phyloP scores from a whole-genome alignment of 495 filamentous ascomycete species.

The Penicillium canescens region DNA sequence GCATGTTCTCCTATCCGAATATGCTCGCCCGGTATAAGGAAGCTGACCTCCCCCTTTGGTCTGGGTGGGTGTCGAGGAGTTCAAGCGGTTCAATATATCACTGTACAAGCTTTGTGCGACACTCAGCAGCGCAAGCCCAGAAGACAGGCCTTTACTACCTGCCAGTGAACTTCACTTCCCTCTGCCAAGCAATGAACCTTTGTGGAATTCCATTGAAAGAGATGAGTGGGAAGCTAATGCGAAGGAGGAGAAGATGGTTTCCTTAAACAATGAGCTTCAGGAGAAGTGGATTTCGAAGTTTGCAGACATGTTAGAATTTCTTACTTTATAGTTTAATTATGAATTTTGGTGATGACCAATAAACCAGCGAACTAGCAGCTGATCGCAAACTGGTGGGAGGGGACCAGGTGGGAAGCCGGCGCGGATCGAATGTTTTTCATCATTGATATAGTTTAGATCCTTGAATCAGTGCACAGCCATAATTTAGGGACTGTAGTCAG shows the following conservation, averaged over 20 bases:
- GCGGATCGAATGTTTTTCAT: too few relatives aligned
- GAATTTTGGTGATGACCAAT: too few relatives aligned
- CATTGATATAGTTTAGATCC: too few relatives aligned
- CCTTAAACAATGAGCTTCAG: constrained; percentile 3
- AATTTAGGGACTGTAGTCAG: too few relatives aligned
- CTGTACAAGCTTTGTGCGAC: constrained; percentile 24
- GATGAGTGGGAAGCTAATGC: constrained; percentile 20
- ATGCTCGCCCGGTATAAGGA: constrained; percentile 22
- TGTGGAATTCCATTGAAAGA: constrained; percentile 23
- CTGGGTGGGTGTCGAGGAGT: constrained; percentile 30
- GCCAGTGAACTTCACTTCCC: constrained; percentile 31
- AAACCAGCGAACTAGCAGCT: too few relatives aligned
- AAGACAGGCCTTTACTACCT: background rate
- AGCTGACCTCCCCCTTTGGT: constrained; percentile 10
- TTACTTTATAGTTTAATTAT: too few relatives aligned
- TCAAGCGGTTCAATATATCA: constrained; percentile 31
- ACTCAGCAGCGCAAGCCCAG: background rate
- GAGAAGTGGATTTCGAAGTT: constrained; percentile 27
- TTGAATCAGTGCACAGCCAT: too few relatives aligned
- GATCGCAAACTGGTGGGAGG: too few relatives aligned
- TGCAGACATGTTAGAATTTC: background rate
- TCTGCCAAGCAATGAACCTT: constrained; percentile 14
- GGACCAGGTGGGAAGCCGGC: too few relatives aligned
- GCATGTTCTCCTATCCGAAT: constrained; percentile 32
- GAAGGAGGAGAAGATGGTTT: background rate